Evolutionary conservation across 176 grass and related monocot species (phyloP).

Genomic region (Poa annua): DNA sequence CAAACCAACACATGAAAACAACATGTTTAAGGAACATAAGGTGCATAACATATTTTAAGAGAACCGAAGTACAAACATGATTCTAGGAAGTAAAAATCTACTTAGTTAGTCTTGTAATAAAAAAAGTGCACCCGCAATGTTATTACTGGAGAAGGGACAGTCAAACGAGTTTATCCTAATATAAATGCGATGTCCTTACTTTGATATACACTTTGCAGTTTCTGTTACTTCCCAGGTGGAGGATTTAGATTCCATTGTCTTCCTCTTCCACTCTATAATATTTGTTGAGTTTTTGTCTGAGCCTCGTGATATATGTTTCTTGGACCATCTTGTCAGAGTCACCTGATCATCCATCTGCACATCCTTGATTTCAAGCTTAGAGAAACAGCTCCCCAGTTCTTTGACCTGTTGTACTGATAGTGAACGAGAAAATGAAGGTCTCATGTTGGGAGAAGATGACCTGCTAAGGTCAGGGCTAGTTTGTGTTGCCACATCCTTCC

Average conservation of each 20-base stretch:
- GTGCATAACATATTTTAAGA: slow-evolving; percentile 18
- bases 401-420: slow-evolving; percentile 47
- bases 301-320: slow-evolving; percentile 71
- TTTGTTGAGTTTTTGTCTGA: slow-evolving; percentile 66
- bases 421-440: slow-evolving; percentile 54
- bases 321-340: slow-evolving; percentile 89
- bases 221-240: slow-evolving; percentile 67
- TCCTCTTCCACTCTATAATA: slow-evolving; percentile 88
- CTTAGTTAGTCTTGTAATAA: not conserved
- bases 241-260: slow-evolving; percentile 63
- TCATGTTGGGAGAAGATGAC: slow-evolving; percentile 58
- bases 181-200: slow-evolving; percentile 48
- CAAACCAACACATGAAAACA: not conserved
- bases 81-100: slow-evolving; percentile 33
- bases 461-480: slow-evolving; percentile 74
- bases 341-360: slow-evolving; percentile 66
- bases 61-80: slow-evolving; percentile 2
- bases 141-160: not conserved
- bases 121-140: not conserved
- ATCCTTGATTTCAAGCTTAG: slow-evolving; percentile 80
- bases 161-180: slow-evolving; percentile 29
- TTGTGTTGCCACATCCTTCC: slow-evolving; percentile 85
- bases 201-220: slow-evolving; percentile 66
- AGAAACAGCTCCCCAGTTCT: slow-evolving; percentile 78
- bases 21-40: not conserved